Evolutionary conservation across 2,329 filamentous ascomycete genomes (phyloP).

Genomic region (Elsinoe ampelina): DNA sequence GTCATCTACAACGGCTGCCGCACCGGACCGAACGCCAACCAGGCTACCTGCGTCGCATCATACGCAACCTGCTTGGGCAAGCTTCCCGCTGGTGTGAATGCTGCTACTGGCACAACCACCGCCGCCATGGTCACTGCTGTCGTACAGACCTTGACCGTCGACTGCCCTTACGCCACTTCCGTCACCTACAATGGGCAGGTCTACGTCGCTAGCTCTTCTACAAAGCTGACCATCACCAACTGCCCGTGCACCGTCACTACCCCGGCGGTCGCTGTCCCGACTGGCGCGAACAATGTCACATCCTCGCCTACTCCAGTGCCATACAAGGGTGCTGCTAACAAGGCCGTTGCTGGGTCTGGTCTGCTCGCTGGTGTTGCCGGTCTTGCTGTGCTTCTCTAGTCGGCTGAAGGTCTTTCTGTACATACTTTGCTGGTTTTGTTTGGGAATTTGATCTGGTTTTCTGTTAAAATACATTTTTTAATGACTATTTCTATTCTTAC

Average conservation of each 20-base stretch:
- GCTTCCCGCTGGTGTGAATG: not conserved
- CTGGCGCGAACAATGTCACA: not conserved
- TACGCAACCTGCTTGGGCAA: constrained; percentile 16
- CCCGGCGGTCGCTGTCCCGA: not conserved
- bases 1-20: not conserved
- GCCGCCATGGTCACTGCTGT: not conserved
- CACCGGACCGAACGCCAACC: not conserved
- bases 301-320: not conserved
- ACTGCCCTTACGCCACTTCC: constrained; percentile 21
- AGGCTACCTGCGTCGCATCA: constrained; percentile 1
- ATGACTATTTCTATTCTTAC: too few species aligned
- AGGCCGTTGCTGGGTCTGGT: not conserved
- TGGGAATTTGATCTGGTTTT: too few species aligned
- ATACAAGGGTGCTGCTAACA: constrained; percentile 9
- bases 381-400: not conserved
- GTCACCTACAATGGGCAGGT: constrained; percentile 20
- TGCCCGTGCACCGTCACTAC: constrained; percentile 17
- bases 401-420: too few species aligned
- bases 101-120: not conserved
- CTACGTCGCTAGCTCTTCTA: constrained; percentile 19
- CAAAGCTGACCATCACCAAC: constrained; percentile 20
- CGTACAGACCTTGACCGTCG: constrained; percentile 18
- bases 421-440: too few species aligned
- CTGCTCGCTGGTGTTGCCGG: not conserved
- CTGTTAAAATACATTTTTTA: too few species aligned